Conservation (phyloP, 1,284 basidiomycete species). For the Ustilago vetiveriae region DNA sequence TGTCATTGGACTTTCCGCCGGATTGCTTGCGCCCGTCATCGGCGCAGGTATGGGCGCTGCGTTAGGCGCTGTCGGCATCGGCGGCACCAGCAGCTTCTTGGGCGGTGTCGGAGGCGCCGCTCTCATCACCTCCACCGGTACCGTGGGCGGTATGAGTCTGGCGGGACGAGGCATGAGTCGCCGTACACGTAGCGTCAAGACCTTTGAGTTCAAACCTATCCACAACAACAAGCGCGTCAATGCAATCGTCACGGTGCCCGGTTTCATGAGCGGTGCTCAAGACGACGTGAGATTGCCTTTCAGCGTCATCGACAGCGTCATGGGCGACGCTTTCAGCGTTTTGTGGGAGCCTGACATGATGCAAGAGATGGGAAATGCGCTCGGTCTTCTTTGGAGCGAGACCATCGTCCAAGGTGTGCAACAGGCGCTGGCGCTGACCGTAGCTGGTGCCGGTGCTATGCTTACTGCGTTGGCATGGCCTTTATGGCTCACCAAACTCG, state of each 20-base stretch:
- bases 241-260: conserved; percentile 62
- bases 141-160: conserved; percentile 60
- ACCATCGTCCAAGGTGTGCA: conserved; percentile 66
- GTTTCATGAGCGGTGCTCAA: conserved; percentile 62
- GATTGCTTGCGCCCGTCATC: conserved; percentile 64
- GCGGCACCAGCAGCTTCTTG: conserved; percentile 62
- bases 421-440: conserved; percentile 63
- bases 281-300: conserved; percentile 65
- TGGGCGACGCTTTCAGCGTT: conserved; percentile 65
- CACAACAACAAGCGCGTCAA: conserved; percentile 68
- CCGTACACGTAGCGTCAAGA: conserved; percentile 62
- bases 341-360: conserved; percentile 68
- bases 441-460: conserved; percentile 61
- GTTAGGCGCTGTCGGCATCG: conserved; percentile 64
- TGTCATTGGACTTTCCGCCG: conserved; percentile 65
- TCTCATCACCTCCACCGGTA: conserved; percentile 65
- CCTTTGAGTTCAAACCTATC: conserved; percentile 65
- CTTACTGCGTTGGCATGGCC: conserved; percentile 63
- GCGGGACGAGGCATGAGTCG: conserved; percentile 65
- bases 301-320: conserved; percentile 65
- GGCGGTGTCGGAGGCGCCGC: conserved; percentile 65
- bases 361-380: conserved; percentile 67
- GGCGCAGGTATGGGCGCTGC: conserved; percentile 66
- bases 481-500: conserved; percentile 65
- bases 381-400: conserved; percentile 66